A percentile compares a stretch with the other conserved stretches of the same genome.
Conservation (phyloP, 495 filamentous ascomycete genomes). For the Neurospora hispaniola region DNA sequence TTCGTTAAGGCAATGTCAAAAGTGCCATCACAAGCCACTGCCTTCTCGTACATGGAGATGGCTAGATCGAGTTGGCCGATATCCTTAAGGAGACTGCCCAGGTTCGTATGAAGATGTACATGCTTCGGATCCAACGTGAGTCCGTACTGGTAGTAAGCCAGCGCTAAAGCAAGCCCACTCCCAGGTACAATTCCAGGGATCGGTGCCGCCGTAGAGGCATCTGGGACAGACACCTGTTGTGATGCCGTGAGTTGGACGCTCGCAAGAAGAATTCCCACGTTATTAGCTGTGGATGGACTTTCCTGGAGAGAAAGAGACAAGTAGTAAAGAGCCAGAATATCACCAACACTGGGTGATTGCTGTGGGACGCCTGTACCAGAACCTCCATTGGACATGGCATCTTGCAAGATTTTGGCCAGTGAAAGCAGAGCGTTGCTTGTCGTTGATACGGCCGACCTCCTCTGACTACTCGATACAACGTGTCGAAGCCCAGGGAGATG, state of each 20-base stretch:
- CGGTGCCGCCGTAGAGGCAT: slow-evolving; percentile 25
- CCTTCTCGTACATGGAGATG: slow-evolving; percentile 95
- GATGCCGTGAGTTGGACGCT: slow-evolving; percentile 73
- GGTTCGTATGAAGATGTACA: slow-evolving; percentile 96
- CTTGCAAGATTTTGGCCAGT: slow-evolving; percentile 95
- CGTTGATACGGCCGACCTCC: slow-evolving; percentile 77
- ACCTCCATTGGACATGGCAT: slow-evolving; percentile 82
- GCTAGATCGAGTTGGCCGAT: slow-evolving; percentile 86
- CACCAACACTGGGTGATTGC: slow-evolving; percentile 65
- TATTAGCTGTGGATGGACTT: slow-evolving; percentile 96
- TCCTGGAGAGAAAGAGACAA: slow-evolving; percentile 89
- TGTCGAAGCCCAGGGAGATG: slow-evolving; percentile 75
- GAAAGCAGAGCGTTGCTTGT: slow-evolving; percentile 94
- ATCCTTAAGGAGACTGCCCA: slow-evolving; percentile 92
- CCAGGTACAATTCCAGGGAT: slow-evolving; percentile 78
- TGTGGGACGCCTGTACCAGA: slow-evolving; percentile 46
- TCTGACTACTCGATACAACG: slow-evolving; percentile 59
- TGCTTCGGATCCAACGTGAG: slow-evolving; percentile 75
- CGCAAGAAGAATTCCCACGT: slow-evolving; percentile 92
- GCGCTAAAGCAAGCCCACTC: slow-evolving; percentile 76
- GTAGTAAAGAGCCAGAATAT: slow-evolving; percentile 94
- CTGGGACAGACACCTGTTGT: slow-evolving; percentile 19
- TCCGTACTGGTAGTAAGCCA: slow-evolving; percentile 93
- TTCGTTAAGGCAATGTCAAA: slow-evolving; percentile 98
- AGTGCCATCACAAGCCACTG: slow-evolving; percentile 77